Evolutionary conservation across 306 rosid genomes (phyloP).

Genomic region (Datisca glomerata): DNA sequence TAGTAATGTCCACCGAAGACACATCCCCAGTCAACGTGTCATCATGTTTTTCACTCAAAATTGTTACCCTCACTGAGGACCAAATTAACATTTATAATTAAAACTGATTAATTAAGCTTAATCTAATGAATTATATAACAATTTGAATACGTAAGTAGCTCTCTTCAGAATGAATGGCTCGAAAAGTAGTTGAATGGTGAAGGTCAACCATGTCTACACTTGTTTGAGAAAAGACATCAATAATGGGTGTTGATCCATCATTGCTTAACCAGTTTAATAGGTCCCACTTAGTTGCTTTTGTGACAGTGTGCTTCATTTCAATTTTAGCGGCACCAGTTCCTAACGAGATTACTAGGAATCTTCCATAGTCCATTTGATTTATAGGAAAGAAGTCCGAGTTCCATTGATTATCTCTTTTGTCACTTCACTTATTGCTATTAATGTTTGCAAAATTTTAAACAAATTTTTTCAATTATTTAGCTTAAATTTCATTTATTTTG

Average conservation of each 20-base stretch:
- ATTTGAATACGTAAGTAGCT: constrained; percentile 22
- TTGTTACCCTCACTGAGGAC: not conserved
- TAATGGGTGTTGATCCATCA: constrained; percentile 12
- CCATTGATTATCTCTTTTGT: constrained; percentile 15
- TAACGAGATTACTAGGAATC: constrained; percentile 21
- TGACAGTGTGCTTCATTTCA: constrained; percentile 17
- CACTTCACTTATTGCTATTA: constrained; percentile 25
- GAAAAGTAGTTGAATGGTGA: constrained; percentile 16
- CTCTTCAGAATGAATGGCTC: constrained; percentile 13
- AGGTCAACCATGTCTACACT: constrained; percentile 21
- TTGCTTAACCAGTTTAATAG: constrained; percentile 16
- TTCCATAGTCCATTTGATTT: constrained; percentile 12
- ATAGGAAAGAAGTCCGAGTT: constrained; percentile 14
- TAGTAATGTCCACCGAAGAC: not conserved
- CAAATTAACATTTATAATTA: not conserved
- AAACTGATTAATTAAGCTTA: not conserved
- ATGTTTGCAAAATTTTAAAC: constrained; percentile 9
- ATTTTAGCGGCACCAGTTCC: constrained; percentile 24
- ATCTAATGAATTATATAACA: not conserved
- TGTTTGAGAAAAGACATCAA: constrained; percentile 19
- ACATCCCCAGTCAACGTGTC: not conserved
- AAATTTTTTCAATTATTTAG: not conserved
- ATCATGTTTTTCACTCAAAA: not conserved
- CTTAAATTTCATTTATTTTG: not conserved
- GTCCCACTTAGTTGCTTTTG: constrained; percentile 27